Evolutionary conservation across 257 asterid species (phyloP).

Genomic region (Knoxia roxburghii): DNA sequence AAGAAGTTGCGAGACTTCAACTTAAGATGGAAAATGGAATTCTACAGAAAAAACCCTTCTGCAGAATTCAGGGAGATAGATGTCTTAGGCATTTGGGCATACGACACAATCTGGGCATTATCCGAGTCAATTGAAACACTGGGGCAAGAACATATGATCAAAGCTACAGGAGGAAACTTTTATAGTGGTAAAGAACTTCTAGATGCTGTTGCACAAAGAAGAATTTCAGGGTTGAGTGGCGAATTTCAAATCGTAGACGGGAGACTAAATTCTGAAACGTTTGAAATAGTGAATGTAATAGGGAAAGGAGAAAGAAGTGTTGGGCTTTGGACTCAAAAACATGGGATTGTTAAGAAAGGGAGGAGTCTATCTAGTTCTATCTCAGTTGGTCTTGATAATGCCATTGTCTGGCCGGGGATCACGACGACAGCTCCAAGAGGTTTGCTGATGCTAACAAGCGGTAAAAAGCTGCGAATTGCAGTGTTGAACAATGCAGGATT

Average conservation of each 20-base stretch:
- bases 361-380: constrained; percentile 18
- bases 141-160: not conserved
- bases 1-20: constrained; percentile 19
- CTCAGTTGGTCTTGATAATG: constrained; percentile 12
- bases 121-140: constrained; percentile 30
- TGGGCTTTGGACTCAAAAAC: constrained; percentile 36
- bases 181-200: constrained; percentile 2
- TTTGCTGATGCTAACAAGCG: not conserved
- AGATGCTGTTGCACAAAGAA: not conserved
- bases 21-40: constrained; percentile 30
- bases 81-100: constrained; percentile 33
- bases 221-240: constrained; percentile 26
- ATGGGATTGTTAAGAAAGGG: not conserved
- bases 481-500: constrained; percentile 19
- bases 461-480: constrained; percentile 25
- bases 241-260: constrained; percentile 21
- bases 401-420: constrained; percentile 19
- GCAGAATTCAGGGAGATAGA: constrained; percentile 14
- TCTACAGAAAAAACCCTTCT: constrained; percentile 10
- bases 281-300: constrained; percentile 34
- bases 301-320: constrained; percentile 29
- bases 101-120: constrained; percentile 36
- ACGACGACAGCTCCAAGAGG: constrained; percentile 20
- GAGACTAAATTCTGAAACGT: constrained; percentile 21
- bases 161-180: not conserved